These are phyloP conservation scores for Penicillium janthinellum DNA, from an alignment of 2,329 filamentous ascomycete genomes.

Conservation along the genomic window DNA sequence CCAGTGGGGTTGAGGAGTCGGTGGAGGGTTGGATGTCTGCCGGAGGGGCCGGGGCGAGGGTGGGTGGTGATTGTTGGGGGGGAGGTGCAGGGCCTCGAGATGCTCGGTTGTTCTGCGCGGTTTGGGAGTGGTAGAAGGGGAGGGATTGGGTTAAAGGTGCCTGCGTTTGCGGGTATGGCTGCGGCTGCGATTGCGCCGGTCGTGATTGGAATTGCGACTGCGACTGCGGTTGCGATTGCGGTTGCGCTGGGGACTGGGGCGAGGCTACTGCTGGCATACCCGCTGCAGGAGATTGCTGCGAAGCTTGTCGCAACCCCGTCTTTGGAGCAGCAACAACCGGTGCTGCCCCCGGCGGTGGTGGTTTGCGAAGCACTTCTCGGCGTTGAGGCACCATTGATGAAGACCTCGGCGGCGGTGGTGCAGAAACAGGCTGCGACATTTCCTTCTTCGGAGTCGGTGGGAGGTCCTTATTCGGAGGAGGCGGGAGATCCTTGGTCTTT, in stretches of 20 bases:
- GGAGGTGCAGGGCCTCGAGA: background rate
- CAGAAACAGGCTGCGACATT: slow-evolving; percentile 4
- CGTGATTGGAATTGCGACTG: background rate
- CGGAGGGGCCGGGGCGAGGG: background rate
- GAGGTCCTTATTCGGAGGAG: slow-evolving; percentile 31
- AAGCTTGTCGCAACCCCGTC: slow-evolving; percentile 7
- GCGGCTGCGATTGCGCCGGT: background rate
- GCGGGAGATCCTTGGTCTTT: slow-evolving; percentile 14
- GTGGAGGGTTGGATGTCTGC: slow-evolving; percentile 10
- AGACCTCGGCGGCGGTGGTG: slow-evolving; percentile 13
- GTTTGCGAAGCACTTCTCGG: slow-evolving; percentile 14
- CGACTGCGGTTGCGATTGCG: background rate
- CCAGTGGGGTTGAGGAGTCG: slow-evolving; percentile 23
- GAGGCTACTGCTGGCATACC: background rate
- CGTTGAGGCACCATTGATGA: slow-evolving; percentile 14
- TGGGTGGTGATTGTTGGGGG: background rate
- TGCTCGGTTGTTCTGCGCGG: background rate
- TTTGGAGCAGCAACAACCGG: background rate
- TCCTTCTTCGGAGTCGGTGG: slow-evolving; percentile 28
- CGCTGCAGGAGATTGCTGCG: background rate
- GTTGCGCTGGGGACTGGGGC: background rate
- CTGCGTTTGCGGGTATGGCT: slow-evolving; percentile 2
- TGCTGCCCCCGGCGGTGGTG: slow-evolving; percentile 1
- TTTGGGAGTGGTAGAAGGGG: background rate
- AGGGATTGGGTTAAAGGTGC: background rate